These are phyloP conservation scores for Stentor roeselii DNA, from an alignment of 73 alveolate species.

Conservation along the genomic window DNA sequence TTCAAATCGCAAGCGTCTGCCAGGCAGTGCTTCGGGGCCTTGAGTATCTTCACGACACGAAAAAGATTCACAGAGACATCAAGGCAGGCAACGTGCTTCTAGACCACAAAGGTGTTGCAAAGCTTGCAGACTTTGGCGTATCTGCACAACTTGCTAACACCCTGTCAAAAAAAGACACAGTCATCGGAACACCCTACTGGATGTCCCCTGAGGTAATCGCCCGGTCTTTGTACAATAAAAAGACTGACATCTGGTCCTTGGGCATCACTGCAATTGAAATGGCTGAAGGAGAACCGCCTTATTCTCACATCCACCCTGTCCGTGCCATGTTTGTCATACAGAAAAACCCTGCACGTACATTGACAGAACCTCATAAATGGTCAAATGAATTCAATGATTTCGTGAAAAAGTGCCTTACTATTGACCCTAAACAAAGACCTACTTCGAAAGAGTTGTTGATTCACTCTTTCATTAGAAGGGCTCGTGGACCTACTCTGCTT, in stretches of 20 bases:
- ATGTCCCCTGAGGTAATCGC: conserved; percentile 96
- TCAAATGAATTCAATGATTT: conserved; percentile 86
- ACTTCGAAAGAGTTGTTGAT: conserved; percentile 83
- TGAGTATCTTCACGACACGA: conserved; percentile 90
- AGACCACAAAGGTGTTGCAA: conserved; percentile 87
- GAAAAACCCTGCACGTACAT: conserved; percentile 81
- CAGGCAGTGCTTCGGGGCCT: conserved; percentile 90
- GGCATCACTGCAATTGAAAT: conserved; percentile 97
- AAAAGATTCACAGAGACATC: conserved; percentile 96
- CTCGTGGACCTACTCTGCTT: conserved; percentile 59
- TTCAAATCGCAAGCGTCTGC: conserved; percentile 88
- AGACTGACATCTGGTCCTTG: conserved; percentile 94
- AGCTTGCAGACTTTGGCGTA: conserved; percentile 97
- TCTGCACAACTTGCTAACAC: conserved; percentile 88
- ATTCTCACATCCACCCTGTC: conserved; percentile 78
- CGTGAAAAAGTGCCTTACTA: conserved; percentile 83
- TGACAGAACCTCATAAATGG: conserved; percentile 88
- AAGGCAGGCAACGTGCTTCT: conserved; percentile 98
- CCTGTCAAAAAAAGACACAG: conserved; percentile 78
- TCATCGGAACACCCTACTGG: conserved; percentile 97
- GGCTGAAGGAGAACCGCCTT: conserved; percentile 99
- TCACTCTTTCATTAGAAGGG: conserved; percentile 76
- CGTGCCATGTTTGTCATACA: conserved; percentile 87
- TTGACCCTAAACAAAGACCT: conserved; percentile 93
- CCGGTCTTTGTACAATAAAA: conserved; percentile 64